Conservation (phyloP, 2,329 filamentous ascomycete species). For the Ciborinia camelliae region DNA sequence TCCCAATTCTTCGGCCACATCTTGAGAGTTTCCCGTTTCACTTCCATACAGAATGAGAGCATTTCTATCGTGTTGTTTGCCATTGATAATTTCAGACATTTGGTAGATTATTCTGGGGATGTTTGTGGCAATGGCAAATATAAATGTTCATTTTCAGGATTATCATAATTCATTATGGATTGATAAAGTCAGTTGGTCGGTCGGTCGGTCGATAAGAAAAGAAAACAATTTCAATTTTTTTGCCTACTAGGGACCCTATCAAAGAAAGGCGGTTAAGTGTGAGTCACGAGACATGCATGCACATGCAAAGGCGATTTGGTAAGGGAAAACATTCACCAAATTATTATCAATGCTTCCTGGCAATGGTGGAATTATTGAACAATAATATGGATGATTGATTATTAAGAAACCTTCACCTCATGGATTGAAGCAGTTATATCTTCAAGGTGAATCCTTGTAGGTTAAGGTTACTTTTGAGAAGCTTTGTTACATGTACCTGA, state of each 20-base stretch:
- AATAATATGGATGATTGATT: not conserved
- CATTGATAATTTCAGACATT: slow-evolving; percentile 16
- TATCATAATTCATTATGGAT: not conserved
- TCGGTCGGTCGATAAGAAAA: not conserved
- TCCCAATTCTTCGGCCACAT: slow-evolving; percentile 82
- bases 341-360: not conserved
- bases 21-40: slow-evolving; percentile 91
- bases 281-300: not conserved
- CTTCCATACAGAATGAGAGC: slow-evolving; percentile 85
- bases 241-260: not conserved
- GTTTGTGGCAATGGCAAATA: not conserved
- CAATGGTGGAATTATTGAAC: too few relatives aligned
- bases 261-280: not conserved
- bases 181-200: too few relatives aligned
- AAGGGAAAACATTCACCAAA: too few relatives aligned
- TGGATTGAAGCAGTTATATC: not conserved
- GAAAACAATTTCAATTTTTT: too few relatives aligned
- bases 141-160: not conserved
- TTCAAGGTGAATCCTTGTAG: not conserved
- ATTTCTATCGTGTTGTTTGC: slow-evolving; percentile 41
- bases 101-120: not conserved
- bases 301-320: too few relatives aligned
- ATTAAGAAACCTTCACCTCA: not conserved
- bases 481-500: too few relatives aligned
- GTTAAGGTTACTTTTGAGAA: too few relatives aligned